phyloP scores from a whole-genome alignment of 352 stramenopile species.

The Globisporangium ultimum region DNA sequence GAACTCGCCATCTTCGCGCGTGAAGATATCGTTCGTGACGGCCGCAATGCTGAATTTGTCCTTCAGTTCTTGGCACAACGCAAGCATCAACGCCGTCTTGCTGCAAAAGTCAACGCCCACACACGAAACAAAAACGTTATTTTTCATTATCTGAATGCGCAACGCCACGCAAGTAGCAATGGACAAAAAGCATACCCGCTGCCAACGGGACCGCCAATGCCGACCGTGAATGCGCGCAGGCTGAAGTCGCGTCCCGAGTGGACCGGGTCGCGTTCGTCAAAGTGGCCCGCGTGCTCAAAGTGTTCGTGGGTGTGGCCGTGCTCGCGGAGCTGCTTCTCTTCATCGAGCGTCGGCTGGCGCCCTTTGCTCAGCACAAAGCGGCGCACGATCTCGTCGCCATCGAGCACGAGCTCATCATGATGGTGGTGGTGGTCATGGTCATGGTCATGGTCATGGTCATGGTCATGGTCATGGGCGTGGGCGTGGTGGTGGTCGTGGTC shows the following conservation, averaged over 20 bases:
- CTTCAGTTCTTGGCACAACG: slow-evolving; percentile 88
- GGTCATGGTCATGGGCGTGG: slow-evolving; percentile 29
- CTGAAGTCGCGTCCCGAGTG: slow-evolving; percentile 64
- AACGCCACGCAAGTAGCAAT: neutral
- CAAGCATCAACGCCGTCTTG: slow-evolving; percentile 95
- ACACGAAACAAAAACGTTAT: neutral
- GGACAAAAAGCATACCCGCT: slow-evolving; percentile 44
- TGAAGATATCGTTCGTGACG: slow-evolving; percentile 99
- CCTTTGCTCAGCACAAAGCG: slow-evolving; percentile 62
- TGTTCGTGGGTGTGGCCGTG: slow-evolving; percentile 89
- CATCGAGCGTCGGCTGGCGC: slow-evolving; percentile 61
- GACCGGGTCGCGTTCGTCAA: slow-evolving; percentile 56
- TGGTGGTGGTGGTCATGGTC: slow-evolving; percentile 13
- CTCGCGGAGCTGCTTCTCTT: slow-evolving; percentile 74
- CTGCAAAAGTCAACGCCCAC: slow-evolving; percentile 20
- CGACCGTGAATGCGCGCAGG: slow-evolving; percentile 92
- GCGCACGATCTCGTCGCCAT: slow-evolving; percentile 63
- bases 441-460: slow-evolving; percentile 26
- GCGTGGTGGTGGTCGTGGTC: slow-evolving; percentile 23
- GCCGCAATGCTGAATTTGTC: slow-evolving; percentile 78
- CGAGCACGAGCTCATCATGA: slow-evolving; percentile 26
- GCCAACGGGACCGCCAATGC: slow-evolving; percentile 95
- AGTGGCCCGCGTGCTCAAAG: slow-evolving; percentile 77
- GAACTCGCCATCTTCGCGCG: slow-evolving; percentile 97
- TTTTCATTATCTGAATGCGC: neutral